These are phyloP conservation scores for Parmelia sp. DNA, from an alignment of 495 filamentous ascomycete species.

Conservation along the genomic window DNA sequence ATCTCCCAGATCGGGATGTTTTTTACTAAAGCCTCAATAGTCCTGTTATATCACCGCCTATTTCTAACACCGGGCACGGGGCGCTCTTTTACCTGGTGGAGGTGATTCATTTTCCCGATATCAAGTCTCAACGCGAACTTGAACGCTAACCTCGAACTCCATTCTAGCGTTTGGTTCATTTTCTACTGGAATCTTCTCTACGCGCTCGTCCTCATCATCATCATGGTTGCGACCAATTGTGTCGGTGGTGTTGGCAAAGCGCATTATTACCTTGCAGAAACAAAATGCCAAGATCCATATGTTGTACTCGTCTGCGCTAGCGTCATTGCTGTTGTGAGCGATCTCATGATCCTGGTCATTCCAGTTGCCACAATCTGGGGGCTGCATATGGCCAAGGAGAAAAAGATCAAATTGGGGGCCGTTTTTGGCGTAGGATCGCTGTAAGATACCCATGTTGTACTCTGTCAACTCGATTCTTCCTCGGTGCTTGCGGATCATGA, in stretches of 20 bases:
- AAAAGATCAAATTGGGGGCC: constrained; percentile 42
- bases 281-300: constrained; percentile 36
- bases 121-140: too few relatives aligned
- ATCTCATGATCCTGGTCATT: constrained; percentile 47
- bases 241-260: constrained; percentile 31
- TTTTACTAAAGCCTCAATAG: constrained; percentile 46
- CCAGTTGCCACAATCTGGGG: constrained; percentile 43
- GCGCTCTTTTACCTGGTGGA: constrained; percentile 20
- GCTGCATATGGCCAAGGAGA: constrained; percentile 42
- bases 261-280: too few relatives aligned
- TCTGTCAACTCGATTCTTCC: not conserved
- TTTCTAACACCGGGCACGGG: constrained; percentile 40
- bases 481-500: not conserved
- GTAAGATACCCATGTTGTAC: constrained; percentile 37
- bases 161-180: constrained; percentile 23
- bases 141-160: not conserved
- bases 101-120: not conserved
- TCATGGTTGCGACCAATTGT: constrained; percentile 42
- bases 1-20: constrained; percentile 35
- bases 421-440: constrained; percentile 48
- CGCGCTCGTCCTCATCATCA: constrained; percentile 37
- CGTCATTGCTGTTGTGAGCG: constrained; percentile 47
- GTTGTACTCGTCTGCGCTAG: constrained; percentile 47
- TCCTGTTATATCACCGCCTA: constrained; percentile 45
- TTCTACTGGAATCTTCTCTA: constrained; percentile 42